phyloP scores from a whole-genome alignment of 2,329 filamentous ascomycete genomes.

The Fusarium nurragi region DNA sequence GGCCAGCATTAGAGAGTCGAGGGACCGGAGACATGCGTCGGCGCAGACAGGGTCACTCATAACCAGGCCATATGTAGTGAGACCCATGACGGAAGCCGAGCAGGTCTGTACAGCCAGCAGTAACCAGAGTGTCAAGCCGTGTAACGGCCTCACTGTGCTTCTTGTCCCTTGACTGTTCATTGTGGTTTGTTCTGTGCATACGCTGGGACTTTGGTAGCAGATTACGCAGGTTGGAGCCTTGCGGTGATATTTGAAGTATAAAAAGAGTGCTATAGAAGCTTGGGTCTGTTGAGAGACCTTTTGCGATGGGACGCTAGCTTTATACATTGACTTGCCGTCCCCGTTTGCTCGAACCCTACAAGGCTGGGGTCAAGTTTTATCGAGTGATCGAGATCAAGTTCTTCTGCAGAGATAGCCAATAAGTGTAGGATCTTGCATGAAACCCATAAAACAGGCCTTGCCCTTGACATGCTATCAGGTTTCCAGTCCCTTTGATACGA shows the following conservation, averaged over 20 bases:
- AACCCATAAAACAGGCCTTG: neutral
- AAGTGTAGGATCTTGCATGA: neutral
- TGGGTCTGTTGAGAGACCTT: neutral
- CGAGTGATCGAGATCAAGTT: neutral
- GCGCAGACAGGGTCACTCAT: slow-evolving; percentile 8
- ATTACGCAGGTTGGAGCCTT: neutral
- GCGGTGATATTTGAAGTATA: neutral
- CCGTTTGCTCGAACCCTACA: neutral
- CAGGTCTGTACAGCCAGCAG: neutral
- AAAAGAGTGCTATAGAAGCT: neutral
- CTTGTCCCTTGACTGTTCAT: neutral
- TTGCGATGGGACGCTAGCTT: neutral
- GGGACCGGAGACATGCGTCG: slow-evolving; percentile 13
- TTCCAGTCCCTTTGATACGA: neutral
- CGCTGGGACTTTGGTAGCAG: neutral
- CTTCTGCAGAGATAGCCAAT: neutral
- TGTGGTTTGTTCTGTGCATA: neutral
- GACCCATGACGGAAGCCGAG: neutral
- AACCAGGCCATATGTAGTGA: neutral
- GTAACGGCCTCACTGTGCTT: neutral
- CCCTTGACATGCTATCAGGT: neutral
- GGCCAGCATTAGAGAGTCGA: neutral
- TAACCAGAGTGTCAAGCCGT: neutral
- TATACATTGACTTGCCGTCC: slow-evolving; percentile 5
- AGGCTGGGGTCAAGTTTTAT: neutral